Conservation (phyloP, 164 flowering plant species). For the Aristolochia contorta region DNA sequence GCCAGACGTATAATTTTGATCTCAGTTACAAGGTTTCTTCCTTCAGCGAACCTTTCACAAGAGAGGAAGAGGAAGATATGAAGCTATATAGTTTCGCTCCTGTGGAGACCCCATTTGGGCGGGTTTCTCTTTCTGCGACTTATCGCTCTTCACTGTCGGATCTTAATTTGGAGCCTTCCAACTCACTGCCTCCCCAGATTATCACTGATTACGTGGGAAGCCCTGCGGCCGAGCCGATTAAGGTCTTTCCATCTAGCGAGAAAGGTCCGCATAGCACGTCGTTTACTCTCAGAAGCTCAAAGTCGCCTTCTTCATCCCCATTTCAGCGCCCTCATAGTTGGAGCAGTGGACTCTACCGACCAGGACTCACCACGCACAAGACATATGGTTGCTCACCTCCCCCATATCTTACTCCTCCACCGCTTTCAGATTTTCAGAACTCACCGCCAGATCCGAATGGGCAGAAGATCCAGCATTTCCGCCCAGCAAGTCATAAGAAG, state of each 20-base stretch:
- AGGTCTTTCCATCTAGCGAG: constrained; percentile 43
- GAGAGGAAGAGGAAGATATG: constrained; percentile 56
- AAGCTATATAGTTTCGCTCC: constrained; percentile 49
- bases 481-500: constrained; percentile 31
- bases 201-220: constrained; percentile 90
- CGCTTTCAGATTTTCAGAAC: constrained; percentile 37
- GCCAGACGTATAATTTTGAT: constrained; percentile 46
- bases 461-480: constrained; percentile 27
- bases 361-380: constrained; percentile 27
- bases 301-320: constrained; percentile 35
- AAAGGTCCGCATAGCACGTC: constrained; percentile 36
- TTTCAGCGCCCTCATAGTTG: constrained; percentile 81
- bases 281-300: constrained; percentile 35
- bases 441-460: constrained; percentile 43
- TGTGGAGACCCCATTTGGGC: constrained; percentile 70
- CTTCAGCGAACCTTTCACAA: constrained; percentile 49
- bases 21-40: constrained; percentile 77
- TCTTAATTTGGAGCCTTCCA: constrained; percentile 46
- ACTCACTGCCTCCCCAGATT: constrained; percentile 49
- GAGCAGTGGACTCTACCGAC: constrained; percentile 61
- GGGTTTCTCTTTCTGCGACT: constrained; percentile 49
- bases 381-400: constrained; percentile 40
- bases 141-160: constrained; percentile 58
- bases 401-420: constrained; percentile 22
- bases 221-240: constrained; percentile 68